Evolutionary conservation across 164 flowering plant species (phyloP), one percentile per base, ranked within the genome.

Genomic region (Tetrastigma voinierianum): DNA sequence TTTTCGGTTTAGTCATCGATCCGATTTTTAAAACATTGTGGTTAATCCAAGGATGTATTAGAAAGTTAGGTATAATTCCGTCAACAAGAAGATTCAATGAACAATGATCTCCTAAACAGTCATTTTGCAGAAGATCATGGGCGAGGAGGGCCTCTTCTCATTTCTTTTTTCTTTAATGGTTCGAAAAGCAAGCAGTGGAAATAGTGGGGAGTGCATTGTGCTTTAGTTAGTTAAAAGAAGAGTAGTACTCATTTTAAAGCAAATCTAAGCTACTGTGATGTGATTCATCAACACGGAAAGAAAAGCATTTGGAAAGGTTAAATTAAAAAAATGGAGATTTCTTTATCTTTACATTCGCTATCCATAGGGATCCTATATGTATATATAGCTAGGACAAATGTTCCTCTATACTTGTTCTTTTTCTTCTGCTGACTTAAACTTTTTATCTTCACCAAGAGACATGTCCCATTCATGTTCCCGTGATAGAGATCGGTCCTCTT

Each of bases 381-480:
- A 56, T 51, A 19, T 48, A n/a, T 19, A 61, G 4, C 62, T 55
- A 45, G 52, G 21, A 60, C n/a, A 64, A 67, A 49, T 46, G 59
- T n/a, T 49, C 46, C 53, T 24, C 64, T 46, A 51, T 57, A 65
- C 44, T 65, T 15, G 51, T 53, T 68, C 57, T 62, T 57, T 45
- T 62, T 25, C 60, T 32, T 32, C 40, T 32, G 3, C 40, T 25
- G 40, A 32, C 61, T 46, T 24, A 40, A 17, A 60, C 18, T 66
- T 68, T 52, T n/a, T n/a, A 55, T 47, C 52, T 66, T 9, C 24
- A 11, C 43, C 16, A 65, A 63, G 56, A 57, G 66, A 75, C 79
- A 77, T 77, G 78, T 74, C 71, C 54, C 62, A 43, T 61, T 67
- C 78, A 80, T 77, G 83, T 76, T 60, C 59, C 51, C 43, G 56